Percentiles rank a stretch among this genome's conserved stretches.
These are phyloP conservation scores for Sugiyamaella boreocaroliniensis DNA, from an alignment of 805 yeast species.

Conservation along the genomic window DNA sequence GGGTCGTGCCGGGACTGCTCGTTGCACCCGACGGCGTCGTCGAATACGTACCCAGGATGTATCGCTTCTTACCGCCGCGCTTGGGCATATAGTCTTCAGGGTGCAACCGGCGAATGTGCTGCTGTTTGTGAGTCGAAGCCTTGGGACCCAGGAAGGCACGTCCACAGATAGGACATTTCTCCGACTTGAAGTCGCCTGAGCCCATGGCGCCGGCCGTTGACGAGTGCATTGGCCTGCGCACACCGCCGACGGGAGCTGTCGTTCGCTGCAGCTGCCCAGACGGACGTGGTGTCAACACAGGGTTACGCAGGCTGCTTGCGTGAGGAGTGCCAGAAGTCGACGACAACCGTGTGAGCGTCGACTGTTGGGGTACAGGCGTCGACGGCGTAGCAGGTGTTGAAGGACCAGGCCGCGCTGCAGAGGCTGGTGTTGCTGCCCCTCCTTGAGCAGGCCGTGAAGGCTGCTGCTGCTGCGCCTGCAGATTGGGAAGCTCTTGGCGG, in stretches of 20 bases:
- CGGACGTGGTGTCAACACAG: not conserved
- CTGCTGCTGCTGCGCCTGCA: constrained; percentile 1
- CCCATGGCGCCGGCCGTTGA: not conserved
- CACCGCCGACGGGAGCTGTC: constrained; percentile 2
- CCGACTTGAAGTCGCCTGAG: constrained; percentile 23
- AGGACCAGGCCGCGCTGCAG: not conserved
- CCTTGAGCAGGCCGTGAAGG: not conserved
- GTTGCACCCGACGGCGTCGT: not conserved
- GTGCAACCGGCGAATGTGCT: constrained; percentile 41
- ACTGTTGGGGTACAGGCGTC: not conserved
- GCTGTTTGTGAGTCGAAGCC: constrained; percentile 43
- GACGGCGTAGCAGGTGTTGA: not conserved
- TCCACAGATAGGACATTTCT: constrained; percentile 39
- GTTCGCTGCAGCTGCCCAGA: not conserved
- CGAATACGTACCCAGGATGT: not conserved
- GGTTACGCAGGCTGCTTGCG: not conserved
- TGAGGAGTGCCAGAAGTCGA: not conserved
- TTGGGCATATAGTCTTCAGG: constrained; percentile 41
- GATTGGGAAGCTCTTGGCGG: not conserved
- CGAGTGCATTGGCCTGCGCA: constrained; percentile 3
- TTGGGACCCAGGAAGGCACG: constrained; percentile 42
- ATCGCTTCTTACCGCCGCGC: constrained; percentile 39
- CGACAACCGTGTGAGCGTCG: not conserved
- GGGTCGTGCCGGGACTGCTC: not conserved
- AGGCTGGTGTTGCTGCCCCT: not conserved